Base-by-base conservation (phyloP, 2,329 filamentous ascomycete genomes). In the Apiospora sp. region DNA sequence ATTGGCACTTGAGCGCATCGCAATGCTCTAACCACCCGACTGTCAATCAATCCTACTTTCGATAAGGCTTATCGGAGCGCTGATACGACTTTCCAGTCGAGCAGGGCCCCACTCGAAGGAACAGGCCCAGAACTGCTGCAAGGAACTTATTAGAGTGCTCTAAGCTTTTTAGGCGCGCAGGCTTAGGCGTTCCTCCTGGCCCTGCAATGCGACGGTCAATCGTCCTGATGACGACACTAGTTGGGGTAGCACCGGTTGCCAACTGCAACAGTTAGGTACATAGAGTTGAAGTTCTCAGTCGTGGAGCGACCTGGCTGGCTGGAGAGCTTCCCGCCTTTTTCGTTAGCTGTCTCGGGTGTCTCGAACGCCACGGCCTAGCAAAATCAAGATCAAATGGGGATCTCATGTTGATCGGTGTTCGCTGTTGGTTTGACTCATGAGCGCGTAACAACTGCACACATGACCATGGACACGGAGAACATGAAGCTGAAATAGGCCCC, bases 91-190 rank as follows among this genome's bases (percentile, higher is more conserved):
- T 34, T 22, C 54, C 54, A 61, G 54, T 30, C 22, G 27, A 13
- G 8, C n/a, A 51, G 16, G 2, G 30, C 54, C 30, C 54, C 54
- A 61, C 54, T n/a, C 8, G 6, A 22, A 54, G 49, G 4, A 30
- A 34, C 51, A 58, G 51, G 27, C 51, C 51, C 10, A 54, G 24
- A 54, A 30, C 12, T 14, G 24, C 51, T 58, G 51, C 51, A 58
- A 54, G 51, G 51, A 30, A 19, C 54, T 37, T 37, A 30, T 37
- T 37, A 12, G 37, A 41, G 37, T 41, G 54, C 54, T 61, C 54
- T 61, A 58, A 61, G 54, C 54, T 61, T 61, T 61, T 61, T 61
- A 61, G 54, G 54, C 54, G 54, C 54, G 54, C 54, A 61, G 54
- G 6, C 37, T 37, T 37, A 61, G 30, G 54, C 30, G 30, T 12